These are phyloP conservation scores for Pythium rhizo-oryzae DNA, from an alignment of 352 stramenopile genomes.

Conservation along the genomic window DNA sequence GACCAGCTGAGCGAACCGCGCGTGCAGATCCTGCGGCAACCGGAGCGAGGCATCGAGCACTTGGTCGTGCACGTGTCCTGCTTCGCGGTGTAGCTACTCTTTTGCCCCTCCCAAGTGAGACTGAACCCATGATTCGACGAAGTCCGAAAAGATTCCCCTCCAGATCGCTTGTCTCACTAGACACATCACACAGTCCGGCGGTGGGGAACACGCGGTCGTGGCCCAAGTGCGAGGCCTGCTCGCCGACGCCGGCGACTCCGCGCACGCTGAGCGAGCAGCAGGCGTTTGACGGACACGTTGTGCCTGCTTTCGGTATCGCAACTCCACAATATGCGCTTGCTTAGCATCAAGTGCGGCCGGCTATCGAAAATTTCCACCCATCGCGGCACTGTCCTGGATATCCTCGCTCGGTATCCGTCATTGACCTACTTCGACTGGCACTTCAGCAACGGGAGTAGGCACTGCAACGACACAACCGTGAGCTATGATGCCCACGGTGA, in stretches of 20 bases:
- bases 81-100: background rate
- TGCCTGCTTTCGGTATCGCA: no score
- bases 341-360: background rate
- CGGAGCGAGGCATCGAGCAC: slow-evolving; percentile 6
- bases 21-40: slow-evolving; percentile 56
- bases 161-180: background rate
- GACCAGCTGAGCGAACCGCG: slow-evolving; percentile 28
- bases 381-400: background rate
- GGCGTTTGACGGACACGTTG: no score
- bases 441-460: background rate
- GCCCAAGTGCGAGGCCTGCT: no score
- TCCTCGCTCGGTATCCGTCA: background rate
- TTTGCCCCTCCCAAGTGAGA: background rate
- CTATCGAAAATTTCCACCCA: background rate
- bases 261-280: background rate
- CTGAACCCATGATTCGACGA: background rate
- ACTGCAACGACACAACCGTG: background rate
- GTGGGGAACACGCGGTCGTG: background rate
- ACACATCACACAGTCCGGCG: background rate
- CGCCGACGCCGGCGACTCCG: background rate
- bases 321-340: no score
- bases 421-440: background rate
- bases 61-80: slow-evolving; percentile 25
- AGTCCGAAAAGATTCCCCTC: no score
- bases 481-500: no score